Percentiles rank a stretch among this genome's conserved stretches.
phyloP scores from a whole-genome alignment of 495 filamentous ascomycete species.

The Hypomontagnella monticulosa region DNA sequence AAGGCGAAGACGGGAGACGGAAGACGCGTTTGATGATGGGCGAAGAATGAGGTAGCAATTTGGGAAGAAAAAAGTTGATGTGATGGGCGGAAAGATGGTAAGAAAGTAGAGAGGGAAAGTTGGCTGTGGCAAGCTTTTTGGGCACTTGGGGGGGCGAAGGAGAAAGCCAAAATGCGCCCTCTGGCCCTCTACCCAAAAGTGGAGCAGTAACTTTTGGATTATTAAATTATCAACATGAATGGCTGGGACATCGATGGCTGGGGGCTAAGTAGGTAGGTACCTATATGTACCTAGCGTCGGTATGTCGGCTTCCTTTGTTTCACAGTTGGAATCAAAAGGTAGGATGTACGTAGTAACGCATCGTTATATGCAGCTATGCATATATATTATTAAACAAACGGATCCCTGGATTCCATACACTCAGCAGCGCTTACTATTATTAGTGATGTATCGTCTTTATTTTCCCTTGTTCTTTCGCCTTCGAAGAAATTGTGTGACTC shows the following conservation, averaged over 20 bases:
- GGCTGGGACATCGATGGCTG: conserved; percentile 10
- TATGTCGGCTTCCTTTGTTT: conserved; percentile 42
- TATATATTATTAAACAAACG: too few relatives aligned
- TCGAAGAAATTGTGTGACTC: too few relatives aligned
- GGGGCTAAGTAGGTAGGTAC: conserved; percentile 2
- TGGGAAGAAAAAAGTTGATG: conserved; percentile 14
- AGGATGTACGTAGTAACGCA: not conserved
- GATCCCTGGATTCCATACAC: too few relatives aligned
- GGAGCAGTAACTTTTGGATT: conserved; percentile 22
- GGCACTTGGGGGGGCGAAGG: conserved; percentile 16
- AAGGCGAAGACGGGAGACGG: conserved; percentile 2
- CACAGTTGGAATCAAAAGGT: conserved; percentile 11
- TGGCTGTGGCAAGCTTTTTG: conserved; percentile 38
- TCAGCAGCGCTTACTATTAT: too few relatives aligned
- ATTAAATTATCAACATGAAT: too few relatives aligned
- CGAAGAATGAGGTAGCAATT: conserved; percentile 13
- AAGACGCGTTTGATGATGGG: conserved; percentile 12
- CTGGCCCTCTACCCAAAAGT: conserved; percentile 15
- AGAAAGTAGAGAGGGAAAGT: conserved; percentile 12
- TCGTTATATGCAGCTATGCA: too few relatives aligned
- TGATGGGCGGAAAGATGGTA: conserved; percentile 12
- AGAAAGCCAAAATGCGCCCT: conserved; percentile 6
- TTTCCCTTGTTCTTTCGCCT: too few relatives aligned
- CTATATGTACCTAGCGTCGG: conserved; percentile 17
- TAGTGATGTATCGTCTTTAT: too few relatives aligned